These are phyloP conservation scores for Suillus americanus DNA, from an alignment of 768 basidiomycete species.

Conservation along the genomic window DNA sequence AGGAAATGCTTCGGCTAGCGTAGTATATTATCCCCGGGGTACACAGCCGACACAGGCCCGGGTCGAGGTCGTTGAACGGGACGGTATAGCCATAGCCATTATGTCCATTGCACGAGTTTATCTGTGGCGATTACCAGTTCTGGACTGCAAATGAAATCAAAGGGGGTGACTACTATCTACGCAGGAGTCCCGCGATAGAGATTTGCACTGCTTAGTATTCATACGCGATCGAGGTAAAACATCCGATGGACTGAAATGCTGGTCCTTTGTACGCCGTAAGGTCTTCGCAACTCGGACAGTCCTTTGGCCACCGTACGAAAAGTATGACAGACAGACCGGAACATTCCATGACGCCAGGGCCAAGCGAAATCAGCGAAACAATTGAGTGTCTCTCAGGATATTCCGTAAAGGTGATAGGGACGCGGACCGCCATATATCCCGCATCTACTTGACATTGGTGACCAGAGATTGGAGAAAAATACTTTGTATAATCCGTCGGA, in stretches of 20 bases:
- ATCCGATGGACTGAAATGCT: not conserved
- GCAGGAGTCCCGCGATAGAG: not conserved
- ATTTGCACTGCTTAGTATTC: not conserved
- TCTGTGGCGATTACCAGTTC: too few relatives aligned
- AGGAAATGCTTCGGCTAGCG: not conserved
- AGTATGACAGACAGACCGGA: conserved; percentile 1
- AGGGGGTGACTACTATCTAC: conserved; percentile 6
- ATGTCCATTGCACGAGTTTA: not conserved
- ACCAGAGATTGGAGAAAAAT: not conserved
- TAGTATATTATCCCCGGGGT: not conserved
- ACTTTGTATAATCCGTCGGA: not conserved
- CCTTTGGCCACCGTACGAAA: not conserved
- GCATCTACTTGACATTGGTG: not conserved
- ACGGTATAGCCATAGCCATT: not conserved
- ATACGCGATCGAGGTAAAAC: not conserved
- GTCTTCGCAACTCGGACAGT: not conserved
- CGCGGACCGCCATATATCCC: not conserved
- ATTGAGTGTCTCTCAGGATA: not conserved
- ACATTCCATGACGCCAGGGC: not conserved
- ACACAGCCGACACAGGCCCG: not conserved
- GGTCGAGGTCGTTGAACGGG: not conserved
- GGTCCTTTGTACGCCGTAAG: conserved; percentile 10
- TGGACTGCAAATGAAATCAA: not conserved
- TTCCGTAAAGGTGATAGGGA: conserved; percentile 5
- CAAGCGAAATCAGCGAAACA: not conserved